Conservation (phyloP, 1,284 basidiomycete genomes). For the Cryptococcus sp. region DNA sequence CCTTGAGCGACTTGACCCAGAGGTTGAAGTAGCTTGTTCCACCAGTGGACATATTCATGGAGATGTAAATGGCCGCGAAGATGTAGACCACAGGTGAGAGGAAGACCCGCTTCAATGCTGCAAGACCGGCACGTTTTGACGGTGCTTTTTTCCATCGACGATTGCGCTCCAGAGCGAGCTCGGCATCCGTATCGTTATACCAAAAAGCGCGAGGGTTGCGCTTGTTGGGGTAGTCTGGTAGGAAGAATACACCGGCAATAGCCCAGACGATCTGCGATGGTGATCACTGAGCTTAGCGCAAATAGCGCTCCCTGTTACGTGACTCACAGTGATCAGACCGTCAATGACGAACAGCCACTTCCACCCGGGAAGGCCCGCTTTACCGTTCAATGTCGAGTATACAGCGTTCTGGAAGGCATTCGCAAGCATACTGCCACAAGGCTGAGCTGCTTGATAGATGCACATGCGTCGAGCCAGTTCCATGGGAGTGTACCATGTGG, state of each 20-base stretch:
- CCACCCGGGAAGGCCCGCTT: slow-evolving; percentile 36
- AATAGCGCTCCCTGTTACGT: background rate
- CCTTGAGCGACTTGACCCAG: slow-evolving; percentile 6
- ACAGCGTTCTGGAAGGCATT: slow-evolving; percentile 36
- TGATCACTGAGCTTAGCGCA: slow-evolving; percentile 17
- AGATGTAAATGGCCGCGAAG: slow-evolving; percentile 3
- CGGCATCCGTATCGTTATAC: slow-evolving; percentile 3
- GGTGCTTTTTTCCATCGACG: slow-evolving; percentile 1
- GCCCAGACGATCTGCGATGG: slow-evolving; percentile 9
- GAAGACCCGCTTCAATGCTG: slow-evolving; percentile 1
- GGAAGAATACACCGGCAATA: slow-evolving; percentile 18
- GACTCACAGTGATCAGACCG: slow-evolving; percentile 12
- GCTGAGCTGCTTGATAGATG: slow-evolving; percentile 26
- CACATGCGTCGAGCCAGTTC: slow-evolving; percentile 30
- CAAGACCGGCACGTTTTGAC: background rate
- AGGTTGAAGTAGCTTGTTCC: slow-evolving; percentile 5
- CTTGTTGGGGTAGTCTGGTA: slow-evolving; percentile 25
- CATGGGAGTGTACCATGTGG: slow-evolving; percentile 28
- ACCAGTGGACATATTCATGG: slow-evolving; percentile 5
- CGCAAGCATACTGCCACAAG: slow-evolving; percentile 20
- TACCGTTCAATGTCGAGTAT: slow-evolving; percentile 36
- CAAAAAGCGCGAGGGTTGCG: slow-evolving; percentile 5
- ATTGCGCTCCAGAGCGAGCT: slow-evolving; percentile 4
- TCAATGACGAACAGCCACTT: slow-evolving; percentile 36
- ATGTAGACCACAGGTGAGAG: slow-evolving; percentile 2